A percentile compares a stretch with the other conserved stretches of the same genome.
These are phyloP conservation scores for Suillus placidus DNA, from an alignment of 768 basidiomycete genomes.

Conservation along the genomic window DNA sequence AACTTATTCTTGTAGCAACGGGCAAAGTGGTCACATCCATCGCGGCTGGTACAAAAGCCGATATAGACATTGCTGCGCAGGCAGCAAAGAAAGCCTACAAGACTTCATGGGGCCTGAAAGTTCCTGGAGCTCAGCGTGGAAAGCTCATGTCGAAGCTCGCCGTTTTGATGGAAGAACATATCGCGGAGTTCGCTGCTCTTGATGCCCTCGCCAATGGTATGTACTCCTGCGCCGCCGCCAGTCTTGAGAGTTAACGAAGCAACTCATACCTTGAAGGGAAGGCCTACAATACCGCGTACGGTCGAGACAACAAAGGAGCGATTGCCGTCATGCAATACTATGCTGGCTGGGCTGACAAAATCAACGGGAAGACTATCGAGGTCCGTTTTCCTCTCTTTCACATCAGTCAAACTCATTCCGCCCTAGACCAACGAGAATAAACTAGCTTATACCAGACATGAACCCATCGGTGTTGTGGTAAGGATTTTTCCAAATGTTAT, in stretches of 20 bases:
- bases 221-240: constrained; percentile 27
- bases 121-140: constrained; percentile 51
- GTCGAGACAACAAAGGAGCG: constrained; percentile 23
- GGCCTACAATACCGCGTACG: constrained; percentile 12
- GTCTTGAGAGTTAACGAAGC: not conserved
- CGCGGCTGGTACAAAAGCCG: constrained; percentile 56
- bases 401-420: constrained; percentile 20
- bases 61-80: constrained; percentile 71
- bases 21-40: constrained; percentile 61
- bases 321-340: constrained; percentile 52
- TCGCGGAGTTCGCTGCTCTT: constrained; percentile 62
- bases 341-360: constrained; percentile 65
- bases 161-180: constrained; percentile 60
- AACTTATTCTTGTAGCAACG: constrained; percentile 43
- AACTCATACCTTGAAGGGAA: constrained; percentile 2
- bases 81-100: constrained; percentile 61
- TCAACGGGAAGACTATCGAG: constrained; percentile 53
- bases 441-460: constrained; percentile 56
- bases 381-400: constrained; percentile 15
- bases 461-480: constrained; percentile 55
- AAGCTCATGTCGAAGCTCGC: constrained; percentile 62
- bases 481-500: constrained; percentile 18
- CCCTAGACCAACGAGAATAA: constrained; percentile 52
- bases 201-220: constrained; percentile 67
- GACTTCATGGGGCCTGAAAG: constrained; percentile 63